A percentile compares a stretch with the other conserved stretches of the same genome.
Evolutionary conservation across 768 basidiomycete genomes (phyloP).

Genomic region (Leucosporidium creatinivorum): DNA sequence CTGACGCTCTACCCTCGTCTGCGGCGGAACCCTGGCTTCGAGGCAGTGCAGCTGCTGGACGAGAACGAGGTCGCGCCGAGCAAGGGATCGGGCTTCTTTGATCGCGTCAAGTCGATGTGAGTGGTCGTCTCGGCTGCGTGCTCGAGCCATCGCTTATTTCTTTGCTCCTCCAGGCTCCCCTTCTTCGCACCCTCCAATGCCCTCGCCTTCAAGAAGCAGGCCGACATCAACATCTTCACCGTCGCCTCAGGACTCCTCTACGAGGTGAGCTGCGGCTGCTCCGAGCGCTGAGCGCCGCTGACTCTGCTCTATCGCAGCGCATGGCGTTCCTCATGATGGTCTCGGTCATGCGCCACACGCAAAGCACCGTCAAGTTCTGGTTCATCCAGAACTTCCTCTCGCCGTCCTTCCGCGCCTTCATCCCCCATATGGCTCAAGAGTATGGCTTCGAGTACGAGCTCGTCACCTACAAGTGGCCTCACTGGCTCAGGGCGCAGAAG

Average conservation of each 20-base stretch:
- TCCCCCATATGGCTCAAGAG: constrained; percentile 43
- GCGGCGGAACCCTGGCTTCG: constrained; percentile 63
- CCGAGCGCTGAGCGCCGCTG: not conserved
- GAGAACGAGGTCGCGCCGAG: constrained; percentile 35
- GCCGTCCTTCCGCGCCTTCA: constrained; percentile 64
- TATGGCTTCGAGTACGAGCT: constrained; percentile 95
- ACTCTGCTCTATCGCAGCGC: constrained; percentile 51
- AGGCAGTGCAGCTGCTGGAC: constrained; percentile 68
- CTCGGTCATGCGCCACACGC: constrained; percentile 87
- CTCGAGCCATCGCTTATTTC: not conserved
- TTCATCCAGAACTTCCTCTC: constrained; percentile 99
- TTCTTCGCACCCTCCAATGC: constrained; percentile 25
- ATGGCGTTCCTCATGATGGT: constrained; percentile 98
- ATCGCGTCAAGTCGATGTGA: constrained; percentile 50
- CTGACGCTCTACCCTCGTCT: constrained; percentile 79
- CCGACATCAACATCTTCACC: constrained; percentile 98
- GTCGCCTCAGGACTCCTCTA: constrained; percentile 94
- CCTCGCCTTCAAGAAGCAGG: constrained; percentile 41
- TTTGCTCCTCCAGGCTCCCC: constrained; percentile 15
- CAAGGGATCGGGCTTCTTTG: constrained; percentile 3
- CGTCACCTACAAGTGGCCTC: constrained; percentile 98
- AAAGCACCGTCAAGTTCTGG: constrained; percentile 97
- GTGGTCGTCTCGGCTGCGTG: constrained; percentile 7
- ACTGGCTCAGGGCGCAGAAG: constrained; percentile 90
- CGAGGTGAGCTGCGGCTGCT: constrained; percentile 58